Base-by-base conservation (phyloP, 1,284 basidiomycete genomes). In the Microbotryum scabiosae region DNA sequence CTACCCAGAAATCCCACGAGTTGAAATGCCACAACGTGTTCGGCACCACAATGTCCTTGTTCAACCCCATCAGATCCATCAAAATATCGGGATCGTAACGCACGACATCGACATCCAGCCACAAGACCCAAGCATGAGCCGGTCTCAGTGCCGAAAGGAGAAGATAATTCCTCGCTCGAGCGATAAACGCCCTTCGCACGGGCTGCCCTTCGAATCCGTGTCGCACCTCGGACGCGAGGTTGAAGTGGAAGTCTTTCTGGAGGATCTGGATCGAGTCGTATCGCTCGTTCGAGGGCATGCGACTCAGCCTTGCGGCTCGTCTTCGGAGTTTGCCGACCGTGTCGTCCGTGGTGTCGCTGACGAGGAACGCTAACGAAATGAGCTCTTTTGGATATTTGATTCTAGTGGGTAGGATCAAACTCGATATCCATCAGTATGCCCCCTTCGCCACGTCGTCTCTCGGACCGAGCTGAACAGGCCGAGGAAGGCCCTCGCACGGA, bases 61-160 rank as follows among this genome's bases (percentile, higher is more conserved):
- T 56, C 20, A 65, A 43, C 30, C 58, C 54, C 64, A 64, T 63
- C 32, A 65, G 43, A 51, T 65, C 63, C 32, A 51, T 55, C 16
- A 65, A n/a, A 48, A 65, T 65, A 28, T 63, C 26, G 21, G 61
- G 61, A 23, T 65, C 63, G 49, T 65, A 65, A 18, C 63, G 26
- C 21, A 63, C 61, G 43, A 65, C 63, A n/a, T 65, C 63, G n/a
- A 65, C 63, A 44, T 65, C 63, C 30, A 65, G 57, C 63, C 63
- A 65, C 4, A 65, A 54, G 6, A 65, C 63, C 61, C 61, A 65
- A 5, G 54, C 44, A 21, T 62, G 57, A 43, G 63, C 63, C 53
- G 50, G 55, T 21, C 57, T 25, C 18, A 65, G 26, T 23, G 60
- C 57, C 1, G 49, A 44, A 20, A 57, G 48, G 4, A 65, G n/a